Base-by-base conservation (phyloP, 228 moss, liverwort and hornwort genomes). In the Sphagnum fallax region DNA sequence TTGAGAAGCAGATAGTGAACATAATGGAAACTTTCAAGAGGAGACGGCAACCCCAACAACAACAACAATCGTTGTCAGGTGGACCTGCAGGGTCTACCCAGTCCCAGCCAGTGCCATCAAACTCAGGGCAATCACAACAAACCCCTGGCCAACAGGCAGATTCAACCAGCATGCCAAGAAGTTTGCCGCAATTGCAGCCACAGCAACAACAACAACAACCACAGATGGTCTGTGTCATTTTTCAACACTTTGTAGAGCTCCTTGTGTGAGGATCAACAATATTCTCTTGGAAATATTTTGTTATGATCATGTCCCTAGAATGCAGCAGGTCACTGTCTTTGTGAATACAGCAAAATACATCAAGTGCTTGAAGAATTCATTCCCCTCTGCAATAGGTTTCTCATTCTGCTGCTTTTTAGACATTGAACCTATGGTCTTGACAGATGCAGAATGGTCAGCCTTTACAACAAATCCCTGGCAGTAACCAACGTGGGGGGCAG, bases 21-120 rank as follows among this genome's bases (percentile, higher is more conserved):
- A 92, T 95, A 14, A 91, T 95, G 91, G 91, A 95, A 59, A 91
- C 92, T 0, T 95, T 95, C 63, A 95, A 92, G 76, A 82, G 88
- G 61, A 66, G 95, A 5, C 84, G 82, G 15, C 73, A 77, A 66
- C 76, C 82, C 72, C 64, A 73, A 32, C 75, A 59, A 69, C 76
- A 72, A 6, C 81, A 77, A 71, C 71, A 74, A 53, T 69, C 61
- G 7, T 32, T 32, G 32, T 32, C 32, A 32, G 69, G 50, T 51
- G 69, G 47, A 49, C 69, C 69, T 49, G 11, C 61, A 50, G 61
- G 60, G n/a, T 5, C 69, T 13, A 61, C 49, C 51, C 69, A 70
- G 69, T 50, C 50, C 11, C 69, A 53, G 16, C 9, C 48, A 48
- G 16, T 53, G 32, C 52, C 55, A 7, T 48, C 57, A 48, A 48